phyloP scores from a whole-genome alignment of 495 filamentous ascomycete genomes.

The Corynascus novoguineensis region DNA sequence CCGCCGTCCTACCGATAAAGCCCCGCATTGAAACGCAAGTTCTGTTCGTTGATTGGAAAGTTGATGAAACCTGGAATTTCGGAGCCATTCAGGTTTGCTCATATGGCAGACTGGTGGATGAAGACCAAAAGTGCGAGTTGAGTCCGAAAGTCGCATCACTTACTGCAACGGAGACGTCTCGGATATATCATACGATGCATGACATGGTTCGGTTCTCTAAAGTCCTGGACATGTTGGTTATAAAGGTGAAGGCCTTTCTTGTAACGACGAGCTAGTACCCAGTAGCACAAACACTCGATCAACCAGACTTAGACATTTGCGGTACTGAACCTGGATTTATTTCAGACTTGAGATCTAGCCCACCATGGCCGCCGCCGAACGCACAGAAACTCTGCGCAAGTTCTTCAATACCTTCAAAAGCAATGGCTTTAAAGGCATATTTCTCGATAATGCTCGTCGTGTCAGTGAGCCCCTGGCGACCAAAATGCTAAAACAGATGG shows the following conservation, averaged over 20 bases:
- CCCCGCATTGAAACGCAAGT: no score
- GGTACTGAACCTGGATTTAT: background rate
- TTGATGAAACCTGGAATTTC: no score
- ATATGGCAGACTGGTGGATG: no score
- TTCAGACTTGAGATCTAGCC: background rate
- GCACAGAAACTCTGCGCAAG: conserved; percentile 26
- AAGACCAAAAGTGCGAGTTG: no score
- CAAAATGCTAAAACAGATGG: conserved; percentile 33
- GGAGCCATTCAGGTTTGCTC: no score
- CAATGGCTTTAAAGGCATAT: conserved; percentile 21
- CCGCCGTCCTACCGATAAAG: no score
- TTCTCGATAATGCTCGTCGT: conserved; percentile 27
- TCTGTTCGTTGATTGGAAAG: no score
- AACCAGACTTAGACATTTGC: background rate
- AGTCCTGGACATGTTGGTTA: background rate
- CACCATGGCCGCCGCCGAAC: conserved; percentile 16
- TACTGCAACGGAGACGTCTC: conserved; percentile 13
- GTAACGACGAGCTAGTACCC: no score
- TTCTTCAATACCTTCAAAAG: conserved; percentile 25
- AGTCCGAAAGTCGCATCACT: background rate
- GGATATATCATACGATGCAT: background rate
- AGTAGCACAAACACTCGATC: no score
- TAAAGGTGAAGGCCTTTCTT: background rate
- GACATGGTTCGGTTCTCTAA: no score
- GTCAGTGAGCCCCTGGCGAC: conserved; percentile 33